Base-by-base conservation (phyloP, 345 rosid genomes). In the Eucalyptus urophylla region DNA sequence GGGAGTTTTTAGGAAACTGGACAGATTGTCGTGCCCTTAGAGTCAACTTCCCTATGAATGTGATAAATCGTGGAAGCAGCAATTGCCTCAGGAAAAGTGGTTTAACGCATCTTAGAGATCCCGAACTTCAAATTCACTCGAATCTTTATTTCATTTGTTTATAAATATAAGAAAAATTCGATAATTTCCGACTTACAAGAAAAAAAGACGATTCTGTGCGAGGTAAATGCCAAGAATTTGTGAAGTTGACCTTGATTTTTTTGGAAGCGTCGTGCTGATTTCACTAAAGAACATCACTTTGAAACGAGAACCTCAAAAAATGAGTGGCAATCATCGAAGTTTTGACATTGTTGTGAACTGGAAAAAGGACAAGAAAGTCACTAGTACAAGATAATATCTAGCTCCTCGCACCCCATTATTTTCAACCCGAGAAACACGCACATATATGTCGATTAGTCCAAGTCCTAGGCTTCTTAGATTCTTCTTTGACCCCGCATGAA, bases 21-120 rank as follows among this genome's bases (percentile, higher is more conserved):
- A 0, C 0, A 19, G 25, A 53, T 19, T 8, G 10, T 19, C 11
- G 0, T 19, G 58, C 11, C 58, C 9, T 53, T 53, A 53, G 58
- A 53, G 24, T 1, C 58, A 53, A 53, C 58, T 19, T 53, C 58
- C 58, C 58, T 53, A 53, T 53, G 58, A 53, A 19, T 53, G 1
- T 21, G 58, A 53, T 53, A 53, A 49, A 53, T 53, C 5, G 25
- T 4, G 58, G 58, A 53, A 53, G 58, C 1, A 8, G 58, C 58
- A 53, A 19, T 53, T 21, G 58, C 58, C 2, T 53, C 11, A 3
- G 58, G 25, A 53, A 53, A 19, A 53, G 25, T 53, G 24, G 8
- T 19, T 53, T 19, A 53, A 53, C 58, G 1, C 0, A 53, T 53
- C 0, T 53, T 53, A 53, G 58, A 53, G 58, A 53, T 19, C 58